These are phyloP conservation scores for Coffea humblotiana DNA, from an alignment of 305 asterid species.

Conservation along the genomic window DNA sequence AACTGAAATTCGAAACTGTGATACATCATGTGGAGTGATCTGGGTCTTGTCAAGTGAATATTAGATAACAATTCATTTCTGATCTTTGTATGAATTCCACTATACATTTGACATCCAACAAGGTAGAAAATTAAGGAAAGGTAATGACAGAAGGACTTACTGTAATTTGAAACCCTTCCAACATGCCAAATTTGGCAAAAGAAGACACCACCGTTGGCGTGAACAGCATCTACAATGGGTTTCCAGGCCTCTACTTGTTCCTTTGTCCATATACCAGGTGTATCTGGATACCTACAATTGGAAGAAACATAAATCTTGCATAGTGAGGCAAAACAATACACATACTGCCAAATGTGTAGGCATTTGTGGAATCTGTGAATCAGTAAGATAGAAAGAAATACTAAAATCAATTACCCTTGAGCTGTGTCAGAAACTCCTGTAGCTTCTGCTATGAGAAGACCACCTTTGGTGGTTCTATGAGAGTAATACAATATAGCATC, in stretches of 20 bases:
- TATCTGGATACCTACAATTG: conserved; percentile 13
- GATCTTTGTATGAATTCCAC: neutral
- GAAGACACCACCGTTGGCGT: conserved; percentile 27
- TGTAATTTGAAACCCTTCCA: conserved; percentile 23
- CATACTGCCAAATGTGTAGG: too few relatives aligned
- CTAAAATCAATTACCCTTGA: conserved; percentile 13
- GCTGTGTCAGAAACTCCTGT: conserved; percentile 29
- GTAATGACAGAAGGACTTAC: conserved; percentile 5
- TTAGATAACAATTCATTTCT: neutral
- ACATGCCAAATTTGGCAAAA: conserved; percentile 31
- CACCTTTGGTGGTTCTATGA: conserved; percentile 32
- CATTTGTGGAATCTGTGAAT: too few relatives aligned
- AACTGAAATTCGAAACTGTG: too few relatives aligned
- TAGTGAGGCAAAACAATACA: neutral
- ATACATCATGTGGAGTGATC: neutral
- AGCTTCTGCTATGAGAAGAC: conserved; percentile 33
- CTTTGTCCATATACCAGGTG: conserved; percentile 35
- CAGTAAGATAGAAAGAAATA: neutral
- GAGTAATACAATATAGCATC: conserved; percentile 26
- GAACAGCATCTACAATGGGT: conserved; percentile 32
- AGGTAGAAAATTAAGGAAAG: neutral
- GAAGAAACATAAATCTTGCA: neutral
- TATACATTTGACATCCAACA: neutral
- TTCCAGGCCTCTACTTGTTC: conserved; percentile 37
- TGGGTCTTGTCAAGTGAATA: neutral